Evolutionary conservation across 2,329 filamentous ascomycete species (phyloP).

Genomic region (Botrytis medusae): DNA sequence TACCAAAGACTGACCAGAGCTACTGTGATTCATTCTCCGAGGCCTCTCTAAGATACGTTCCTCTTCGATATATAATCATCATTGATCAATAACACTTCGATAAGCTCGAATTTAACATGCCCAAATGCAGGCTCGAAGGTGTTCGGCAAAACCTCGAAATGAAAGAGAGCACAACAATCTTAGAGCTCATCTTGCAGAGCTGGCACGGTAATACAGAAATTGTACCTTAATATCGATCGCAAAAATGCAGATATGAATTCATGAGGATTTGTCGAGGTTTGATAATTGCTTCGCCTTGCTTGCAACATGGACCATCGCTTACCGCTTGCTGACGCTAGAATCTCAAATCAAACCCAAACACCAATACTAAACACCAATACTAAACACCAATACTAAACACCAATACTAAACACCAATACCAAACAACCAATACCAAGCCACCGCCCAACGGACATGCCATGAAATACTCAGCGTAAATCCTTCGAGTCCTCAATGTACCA

Average conservation of each 20-base stretch:
- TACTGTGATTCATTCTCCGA: not conserved
- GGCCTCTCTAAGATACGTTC: not conserved
- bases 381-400: not conserved
- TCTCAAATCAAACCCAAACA: not conserved
- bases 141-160: not conserved
- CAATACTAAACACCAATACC: not conserved
- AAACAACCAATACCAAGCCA: not conserved
- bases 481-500: not conserved
- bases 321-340: not conserved
- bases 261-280: not conserved
- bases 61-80: not conserved
- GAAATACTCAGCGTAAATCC: not conserved
- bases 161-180: not conserved
- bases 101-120: not conserved
- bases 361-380: not conserved
- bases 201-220: too few species aligned
- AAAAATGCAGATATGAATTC: not conserved
- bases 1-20: not conserved
- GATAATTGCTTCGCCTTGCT: not conserved
- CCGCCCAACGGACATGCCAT: not conserved
- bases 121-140: not conserved
- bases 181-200: not conserved
- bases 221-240: not conserved
- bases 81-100: not conserved
- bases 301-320: not conserved